These are phyloP conservation scores for Coemansia interrupta DNA, from an alignment of 192 early-diverging fungal genomes.

Conservation along the genomic window DNA sequence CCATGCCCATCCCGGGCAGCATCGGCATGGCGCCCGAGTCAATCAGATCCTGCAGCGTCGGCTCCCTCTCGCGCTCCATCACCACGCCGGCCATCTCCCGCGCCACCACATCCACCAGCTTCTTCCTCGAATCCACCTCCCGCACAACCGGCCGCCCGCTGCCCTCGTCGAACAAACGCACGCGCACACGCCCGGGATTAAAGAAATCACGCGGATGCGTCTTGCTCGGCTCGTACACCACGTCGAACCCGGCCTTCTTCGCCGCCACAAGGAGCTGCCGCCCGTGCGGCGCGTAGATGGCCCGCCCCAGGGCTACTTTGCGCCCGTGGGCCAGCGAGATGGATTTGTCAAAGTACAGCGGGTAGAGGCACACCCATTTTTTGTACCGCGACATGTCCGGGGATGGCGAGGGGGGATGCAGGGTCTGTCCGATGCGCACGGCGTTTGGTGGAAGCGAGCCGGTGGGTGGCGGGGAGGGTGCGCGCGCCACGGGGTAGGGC, in stretches of 20 bases:
- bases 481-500: neutral
- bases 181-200: slow-evolving; percentile 66
- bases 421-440: slow-evolving; percentile 22
- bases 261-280: slow-evolving; percentile 64
- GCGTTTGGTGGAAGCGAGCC: neutral
- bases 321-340: slow-evolving; percentile 62
- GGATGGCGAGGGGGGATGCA: slow-evolving; percentile 8
- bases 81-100: slow-evolving; percentile 18
- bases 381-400: slow-evolving; percentile 32
- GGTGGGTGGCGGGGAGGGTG: slow-evolving; percentile 1
- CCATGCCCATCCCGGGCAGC: slow-evolving; percentile 32
- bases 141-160: slow-evolving; percentile 39
- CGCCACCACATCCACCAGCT: slow-evolving; percentile 25
- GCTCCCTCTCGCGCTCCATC: slow-evolving; percentile 41
- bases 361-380: slow-evolving; percentile 70
- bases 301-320: slow-evolving; percentile 53
- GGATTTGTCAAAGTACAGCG: slow-evolving; percentile 64
- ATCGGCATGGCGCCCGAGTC: slow-evolving; percentile 38
- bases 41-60: slow-evolving; percentile 42
- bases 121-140: slow-evolving; percentile 57
- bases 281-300: slow-evolving; percentile 59
- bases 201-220: slow-evolving; percentile 69
- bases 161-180: slow-evolving; percentile 55
- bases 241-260: slow-evolving; percentile 57
- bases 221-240: slow-evolving; percentile 65